Evolutionary conservation across 2,329 filamentous ascomycete genomes (phyloP).

Genomic region (Bipolaris victoriae): DNA sequence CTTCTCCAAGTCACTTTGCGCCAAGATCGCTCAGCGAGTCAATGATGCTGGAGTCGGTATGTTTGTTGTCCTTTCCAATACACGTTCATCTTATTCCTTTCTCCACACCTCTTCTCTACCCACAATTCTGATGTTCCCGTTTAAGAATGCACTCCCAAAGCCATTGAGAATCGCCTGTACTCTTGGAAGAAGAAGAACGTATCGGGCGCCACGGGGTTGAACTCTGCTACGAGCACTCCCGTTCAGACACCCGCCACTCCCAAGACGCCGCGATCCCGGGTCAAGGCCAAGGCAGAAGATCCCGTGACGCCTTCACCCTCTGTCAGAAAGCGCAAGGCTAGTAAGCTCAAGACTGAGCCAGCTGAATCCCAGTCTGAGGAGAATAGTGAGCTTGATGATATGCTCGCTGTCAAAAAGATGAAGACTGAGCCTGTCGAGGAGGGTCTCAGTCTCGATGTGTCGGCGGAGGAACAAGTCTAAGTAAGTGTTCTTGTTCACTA

Average conservation of each 20-base stretch:
- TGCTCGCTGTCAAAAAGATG: background rate
- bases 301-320: background rate
- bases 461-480: background rate
- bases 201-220: background rate
- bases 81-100: background rate
- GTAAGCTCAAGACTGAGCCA: background rate
- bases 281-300: constrained; percentile 8
- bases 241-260: background rate
- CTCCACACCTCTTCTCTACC: background rate
- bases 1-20: constrained; percentile 19
- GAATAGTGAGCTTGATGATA: background rate
- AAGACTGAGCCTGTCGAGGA: background rate
- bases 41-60: constrained; percentile 12
- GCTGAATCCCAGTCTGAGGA: background rate
- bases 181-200: constrained; percentile 28
- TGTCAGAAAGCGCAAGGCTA: background rate
- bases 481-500: background rate
- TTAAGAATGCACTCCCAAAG: constrained; percentile 37
- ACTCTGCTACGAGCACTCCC: background rate
- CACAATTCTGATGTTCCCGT: background rate
- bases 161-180: constrained; percentile 32
- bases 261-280: background rate
- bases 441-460: background rate
- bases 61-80: background rate
- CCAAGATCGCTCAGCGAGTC: constrained; percentile 21